Base-by-base conservation (phyloP, 78 protist species). In the Anaeramoeba flamelloides region DNA sequence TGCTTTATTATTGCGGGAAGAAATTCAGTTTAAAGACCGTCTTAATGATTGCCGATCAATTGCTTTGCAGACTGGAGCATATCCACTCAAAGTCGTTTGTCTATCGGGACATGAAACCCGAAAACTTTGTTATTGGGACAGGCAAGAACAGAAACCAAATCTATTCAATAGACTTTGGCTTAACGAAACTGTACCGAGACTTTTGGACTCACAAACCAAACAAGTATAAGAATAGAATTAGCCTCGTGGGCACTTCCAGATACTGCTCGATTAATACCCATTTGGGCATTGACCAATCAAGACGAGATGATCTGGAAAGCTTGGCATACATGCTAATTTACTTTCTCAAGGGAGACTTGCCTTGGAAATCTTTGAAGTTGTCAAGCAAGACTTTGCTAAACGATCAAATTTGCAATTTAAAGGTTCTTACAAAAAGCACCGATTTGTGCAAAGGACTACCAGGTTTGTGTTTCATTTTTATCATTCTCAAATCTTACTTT, bases 61-160 rank as follows among this genome's bases (percentile, higher is more conserved):
- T 65, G n/a, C n/a, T 65, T 31, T 31, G 74, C n/a, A n/a, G 74
- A 31, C n/a, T 65, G 40, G n/a, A 65, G n/a, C n/a, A 31, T 65
- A 65, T 65, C 40, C 74, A 65, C 74, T 30, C n/a, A n/a, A n/a
- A n/a, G n/a, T n/a, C n/a, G n/a, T 65, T 65, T 65, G n/a, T 65
- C 74, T n/a, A 65, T 65, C 74, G 74, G 40, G 74, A 65, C 74
- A n/a, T 65, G 40, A 65, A 65, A n/a, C 74, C 74, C n/a, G 74
- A 65, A n/a, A 65, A 65, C 74, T 65, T 65, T n/a, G 74, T 65
- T 65, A n/a, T 65, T 65, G 74, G 74, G n/a, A n/a, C n/a, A 31
- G 74, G n/a, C n/a, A n/a, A n/a, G n/a, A 65, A 65, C 74, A 65
- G n/a, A n/a, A 65, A 65, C n/a, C n/a, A 65, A n/a, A 65, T 65